phyloP scores from a whole-genome alignment of 768 basidiomycete species.

The Tubosaeta sp. region DNA sequence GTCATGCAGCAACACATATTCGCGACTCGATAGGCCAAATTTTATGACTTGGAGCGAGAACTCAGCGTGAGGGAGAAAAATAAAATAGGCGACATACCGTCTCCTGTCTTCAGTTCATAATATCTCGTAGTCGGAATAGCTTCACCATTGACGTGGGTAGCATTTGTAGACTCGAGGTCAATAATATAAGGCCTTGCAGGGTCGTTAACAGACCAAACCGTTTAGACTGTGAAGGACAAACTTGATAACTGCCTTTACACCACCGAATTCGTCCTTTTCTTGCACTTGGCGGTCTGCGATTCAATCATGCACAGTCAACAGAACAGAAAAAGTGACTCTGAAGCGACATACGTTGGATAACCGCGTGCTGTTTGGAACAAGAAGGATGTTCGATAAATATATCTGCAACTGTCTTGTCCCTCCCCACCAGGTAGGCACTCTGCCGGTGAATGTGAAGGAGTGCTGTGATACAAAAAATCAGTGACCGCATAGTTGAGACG shows the following conservation, averaged over 20 bases:
- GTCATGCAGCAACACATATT: constrained; percentile 85
- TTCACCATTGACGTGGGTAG: constrained; percentile 87
- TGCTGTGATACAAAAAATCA: constrained; percentile 43
- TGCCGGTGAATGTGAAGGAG: constrained; percentile 90
- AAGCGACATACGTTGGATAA: constrained; percentile 72
- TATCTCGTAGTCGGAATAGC: constrained; percentile 81
- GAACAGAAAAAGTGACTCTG: background rate
- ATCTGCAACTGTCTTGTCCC: constrained; percentile 82
- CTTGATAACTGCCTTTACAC: constrained; percentile 77
- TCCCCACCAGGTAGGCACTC: constrained; percentile 90
- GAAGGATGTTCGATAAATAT: constrained; percentile 94
- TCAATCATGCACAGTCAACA: constrained; percentile 2
- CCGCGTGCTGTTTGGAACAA: constrained; percentile 97
- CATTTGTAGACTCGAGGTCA: constrained; percentile 97
- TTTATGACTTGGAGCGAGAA: constrained; percentile 59
- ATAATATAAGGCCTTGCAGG: constrained; percentile 84
- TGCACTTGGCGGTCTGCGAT: constrained; percentile 71
- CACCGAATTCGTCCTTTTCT: constrained; percentile 86
- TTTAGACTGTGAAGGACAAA: constrained; percentile 36
- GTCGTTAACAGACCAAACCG: constrained; percentile 8
- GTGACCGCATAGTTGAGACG: background rate
- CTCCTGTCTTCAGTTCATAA: constrained; percentile 75
- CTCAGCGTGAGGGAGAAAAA: constrained; percentile 5
- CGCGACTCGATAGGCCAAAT: constrained; percentile 74
- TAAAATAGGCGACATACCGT: constrained; percentile 51